phyloP scores from a whole-genome alignment of 768 basidiomycete genomes.

The Russula emetica region DNA sequence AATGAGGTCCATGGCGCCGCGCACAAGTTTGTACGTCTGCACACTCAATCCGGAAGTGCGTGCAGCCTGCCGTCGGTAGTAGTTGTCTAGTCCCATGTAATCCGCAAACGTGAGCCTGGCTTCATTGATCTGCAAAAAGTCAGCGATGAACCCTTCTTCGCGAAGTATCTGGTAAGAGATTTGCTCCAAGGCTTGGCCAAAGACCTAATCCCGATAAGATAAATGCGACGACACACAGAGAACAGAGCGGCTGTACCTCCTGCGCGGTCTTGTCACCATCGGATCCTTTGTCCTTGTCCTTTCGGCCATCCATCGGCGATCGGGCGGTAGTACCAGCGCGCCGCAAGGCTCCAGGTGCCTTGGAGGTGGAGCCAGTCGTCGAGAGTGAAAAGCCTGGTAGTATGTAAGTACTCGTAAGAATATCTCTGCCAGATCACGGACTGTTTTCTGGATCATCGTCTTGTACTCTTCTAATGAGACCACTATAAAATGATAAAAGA shows the following conservation, averaged over 20 bases:
- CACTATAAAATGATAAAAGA: constrained; percentile 55
- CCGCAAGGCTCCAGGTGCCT: constrained; percentile 57
- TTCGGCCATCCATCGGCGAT: constrained; percentile 57
- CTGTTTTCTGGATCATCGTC: constrained; percentile 63
- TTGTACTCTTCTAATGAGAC: constrained; percentile 61
- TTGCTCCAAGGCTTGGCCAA: constrained; percentile 69
- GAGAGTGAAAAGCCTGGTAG: constrained; percentile 30
- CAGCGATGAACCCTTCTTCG: constrained; percentile 84
- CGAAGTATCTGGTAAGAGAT: constrained; percentile 69
- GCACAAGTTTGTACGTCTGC: constrained; percentile 71
- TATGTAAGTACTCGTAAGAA: not conserved
- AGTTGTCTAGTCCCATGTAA: constrained; percentile 89
- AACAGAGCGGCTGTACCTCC: constrained; percentile 47
- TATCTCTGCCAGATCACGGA: not conserved
- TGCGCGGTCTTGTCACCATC: constrained; percentile 64
- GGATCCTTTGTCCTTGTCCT: constrained; percentile 50
- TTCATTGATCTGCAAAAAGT: constrained; percentile 91
- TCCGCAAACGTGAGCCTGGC: constrained; percentile 89
- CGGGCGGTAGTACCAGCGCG: constrained; percentile 85
- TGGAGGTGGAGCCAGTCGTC: constrained; percentile 42
- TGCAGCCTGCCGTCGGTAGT: constrained; percentile 89
- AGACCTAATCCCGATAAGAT: constrained; percentile 48
- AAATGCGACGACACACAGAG: constrained; percentile 4
- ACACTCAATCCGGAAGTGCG: constrained; percentile 61
- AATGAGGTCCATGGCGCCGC: constrained; percentile 89